Evolutionary conservation across 768 basidiomycete genomes (phyloP).

Genomic region (Dentipellis fragilis): DNA sequence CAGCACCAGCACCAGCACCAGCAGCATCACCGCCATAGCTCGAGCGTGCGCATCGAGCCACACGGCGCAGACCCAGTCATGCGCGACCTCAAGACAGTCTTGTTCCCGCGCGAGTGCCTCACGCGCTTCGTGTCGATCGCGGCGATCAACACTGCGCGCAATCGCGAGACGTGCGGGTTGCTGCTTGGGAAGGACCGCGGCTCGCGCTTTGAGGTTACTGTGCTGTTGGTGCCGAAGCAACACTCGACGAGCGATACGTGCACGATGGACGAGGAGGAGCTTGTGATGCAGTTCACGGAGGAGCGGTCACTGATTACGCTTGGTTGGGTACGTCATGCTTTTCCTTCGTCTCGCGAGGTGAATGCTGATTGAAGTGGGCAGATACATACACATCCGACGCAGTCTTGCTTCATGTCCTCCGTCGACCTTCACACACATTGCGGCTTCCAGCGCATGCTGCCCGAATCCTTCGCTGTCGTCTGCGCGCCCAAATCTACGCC

Average conservation of each 20-base stretch:
- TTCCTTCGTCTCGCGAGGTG: background rate
- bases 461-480: conserved; percentile 88
- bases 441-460: conserved; percentile 81
- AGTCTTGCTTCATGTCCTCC: conserved; percentile 93
- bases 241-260: conserved; percentile 87
- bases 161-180: conserved; percentile 82
- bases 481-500: conserved; percentile 77
- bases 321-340: conserved; percentile 64
- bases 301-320: conserved; percentile 73
- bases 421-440: conserved; percentile 89
- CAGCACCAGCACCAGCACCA: conserved; percentile 17
- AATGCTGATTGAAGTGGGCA: conserved; percentile 20
- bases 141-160: conserved; percentile 63
- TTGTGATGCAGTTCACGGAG: conserved; percentile 79
- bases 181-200: conserved; percentile 61
- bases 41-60: conserved; percentile 15
- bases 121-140: conserved; percentile 71
- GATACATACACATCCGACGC: conserved; percentile 91
- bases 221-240: conserved; percentile 81
- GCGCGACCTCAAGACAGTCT: conserved; percentile 49
- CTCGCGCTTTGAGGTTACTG: conserved; percentile 62
- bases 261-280: conserved; percentile 83
- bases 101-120: conserved; percentile 65
- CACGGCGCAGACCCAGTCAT: conserved; percentile 22
- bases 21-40: conserved; percentile 3